A percentile compares a stretch with the other conserved stretches of the same genome.
Conservation (phyloP, 495 filamentous ascomycete species). For the Apiosordaria backusii region DNA sequence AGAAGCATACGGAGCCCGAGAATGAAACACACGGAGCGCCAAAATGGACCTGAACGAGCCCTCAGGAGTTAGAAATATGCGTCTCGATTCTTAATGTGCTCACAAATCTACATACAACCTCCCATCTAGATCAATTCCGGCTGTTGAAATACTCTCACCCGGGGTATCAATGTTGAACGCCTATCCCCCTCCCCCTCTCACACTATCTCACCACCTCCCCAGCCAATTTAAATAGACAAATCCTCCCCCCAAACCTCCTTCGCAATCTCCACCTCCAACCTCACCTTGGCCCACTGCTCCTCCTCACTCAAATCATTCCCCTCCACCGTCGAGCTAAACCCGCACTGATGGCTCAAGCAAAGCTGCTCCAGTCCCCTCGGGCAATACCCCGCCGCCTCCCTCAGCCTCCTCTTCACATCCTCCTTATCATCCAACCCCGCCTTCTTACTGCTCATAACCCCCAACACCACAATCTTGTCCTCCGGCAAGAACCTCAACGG, state of each 20-base stretch:
- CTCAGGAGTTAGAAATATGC: not conserved
- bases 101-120: not conserved
- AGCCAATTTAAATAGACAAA: slow-evolving; percentile 31
- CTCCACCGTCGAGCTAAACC: slow-evolving; percentile 62
- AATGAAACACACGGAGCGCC: no score
- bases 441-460: slow-evolving; percentile 64
- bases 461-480: slow-evolving; percentile 63
- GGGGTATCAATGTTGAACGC: slow-evolving; percentile 19
- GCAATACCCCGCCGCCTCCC: slow-evolving; percentile 58
- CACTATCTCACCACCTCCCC: not conserved
- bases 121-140: not conserved
- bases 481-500: slow-evolving; percentile 59
- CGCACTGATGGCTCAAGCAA: slow-evolving; percentile 65
- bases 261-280: slow-evolving; percentile 44
- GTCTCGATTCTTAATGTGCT: not conserved
- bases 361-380: slow-evolving; percentile 57
- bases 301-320: slow-evolving; percentile 60
- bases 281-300: slow-evolving; percentile 53
- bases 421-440: slow-evolving; percentile 60
- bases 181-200: not conserved
- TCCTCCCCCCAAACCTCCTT: slow-evolving; percentile 49
- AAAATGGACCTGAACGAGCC: not conserved
- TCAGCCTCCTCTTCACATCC: slow-evolving; percentile 54
- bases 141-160: slow-evolving; percentile 15
- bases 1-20: no score